Conservation (phyloP, 2,329 filamentous ascomycete species). For the Cladorrhinum sp. region DNA sequence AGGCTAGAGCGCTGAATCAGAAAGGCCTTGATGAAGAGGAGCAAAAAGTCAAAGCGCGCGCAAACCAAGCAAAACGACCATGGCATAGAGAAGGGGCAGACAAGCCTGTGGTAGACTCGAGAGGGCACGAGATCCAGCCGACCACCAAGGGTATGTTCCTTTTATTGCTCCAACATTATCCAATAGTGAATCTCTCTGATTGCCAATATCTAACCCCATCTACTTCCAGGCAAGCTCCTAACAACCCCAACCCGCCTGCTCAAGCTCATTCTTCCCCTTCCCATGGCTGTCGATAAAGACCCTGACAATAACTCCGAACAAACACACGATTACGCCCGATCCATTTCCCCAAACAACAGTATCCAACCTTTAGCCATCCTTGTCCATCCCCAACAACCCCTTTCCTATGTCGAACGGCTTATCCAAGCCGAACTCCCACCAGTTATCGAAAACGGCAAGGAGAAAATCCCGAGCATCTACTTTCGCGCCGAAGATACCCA, state of each 20-base stretch:
- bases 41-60: slow-evolving; percentile 43
- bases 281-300: slow-evolving; percentile 42
- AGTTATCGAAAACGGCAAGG: slow-evolving; percentile 60
- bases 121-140: slow-evolving; percentile 26
- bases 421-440: slow-evolving; percentile 84
- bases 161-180: background rate
- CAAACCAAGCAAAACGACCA: slow-evolving; percentile 58
- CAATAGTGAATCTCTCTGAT: no score
- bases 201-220: slow-evolving; percentile 7
- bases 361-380: slow-evolving; percentile 84
- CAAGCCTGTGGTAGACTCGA: slow-evolving; percentile 33
- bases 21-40: slow-evolving; percentile 37
- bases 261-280: slow-evolving; percentile 75
- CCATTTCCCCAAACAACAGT: slow-evolving; percentile 37
- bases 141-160: slow-evolving; percentile 32
- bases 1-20: slow-evolving; percentile 32
- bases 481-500: slow-evolving; percentile 78
- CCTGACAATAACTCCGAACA: slow-evolving; percentile 14
- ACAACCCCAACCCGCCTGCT: slow-evolving; percentile 78
- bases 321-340: slow-evolving; percentile 33
- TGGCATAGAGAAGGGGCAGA: slow-evolving; percentile 63
- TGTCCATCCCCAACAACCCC: slow-evolving; percentile 83
- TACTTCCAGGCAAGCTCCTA: slow-evolving; percentile 63
- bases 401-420: slow-evolving; percentile 84
- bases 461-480: slow-evolving; percentile 69